These are phyloP conservation scores for Craspedostauros australis DNA, from an alignment of 108 stramenopile genomes.

Conservation along the genomic window DNA sequence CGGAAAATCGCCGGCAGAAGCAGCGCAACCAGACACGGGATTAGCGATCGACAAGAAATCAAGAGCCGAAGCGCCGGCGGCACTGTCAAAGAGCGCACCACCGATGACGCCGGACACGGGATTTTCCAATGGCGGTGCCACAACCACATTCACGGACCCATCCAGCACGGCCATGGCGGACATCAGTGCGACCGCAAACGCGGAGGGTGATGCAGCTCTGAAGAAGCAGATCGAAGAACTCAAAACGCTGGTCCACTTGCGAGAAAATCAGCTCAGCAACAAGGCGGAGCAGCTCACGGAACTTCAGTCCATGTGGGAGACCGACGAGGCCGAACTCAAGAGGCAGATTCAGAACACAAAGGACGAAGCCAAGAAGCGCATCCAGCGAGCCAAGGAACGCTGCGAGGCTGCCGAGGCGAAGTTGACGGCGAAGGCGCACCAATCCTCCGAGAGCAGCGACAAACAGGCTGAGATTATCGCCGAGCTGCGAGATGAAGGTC, in stretches of 20 bases:
- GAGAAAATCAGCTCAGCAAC: conserved; percentile 63
- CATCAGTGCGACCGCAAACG: background rate
- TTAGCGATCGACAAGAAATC: background rate
- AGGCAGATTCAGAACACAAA: conserved; percentile 56
- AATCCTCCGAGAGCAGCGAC: conserved; percentile 9
- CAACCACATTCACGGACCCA: too few species aligned
- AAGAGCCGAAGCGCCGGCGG: background rate
- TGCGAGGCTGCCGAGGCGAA: conserved; percentile 58
- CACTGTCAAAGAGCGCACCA: background rate
- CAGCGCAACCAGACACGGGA: background rate
- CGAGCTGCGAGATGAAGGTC: conserved; percentile 65
- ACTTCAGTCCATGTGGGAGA: conserved; percentile 42
- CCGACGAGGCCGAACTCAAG: conserved; percentile 42
- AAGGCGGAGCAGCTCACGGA: conserved; percentile 61
- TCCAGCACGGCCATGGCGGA: too few species aligned
- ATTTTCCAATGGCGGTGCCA: too few species aligned
- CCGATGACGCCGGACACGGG: background rate
- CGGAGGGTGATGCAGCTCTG: background rate
- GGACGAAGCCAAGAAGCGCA: conserved; percentile 74
- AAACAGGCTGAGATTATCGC: conserved; percentile 52
- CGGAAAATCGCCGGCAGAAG: background rate
- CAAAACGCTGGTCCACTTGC: conserved; percentile 11
- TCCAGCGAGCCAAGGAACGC: conserved; percentile 58
- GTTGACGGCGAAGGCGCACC: background rate
- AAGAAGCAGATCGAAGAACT: conserved; percentile 5